A percentile compares a stretch with the other conserved stretches of the same genome.
Evolutionary conservation across 164 flowering plant genomes (phyloP).

Genomic region (Vitis cinerea): DNA sequence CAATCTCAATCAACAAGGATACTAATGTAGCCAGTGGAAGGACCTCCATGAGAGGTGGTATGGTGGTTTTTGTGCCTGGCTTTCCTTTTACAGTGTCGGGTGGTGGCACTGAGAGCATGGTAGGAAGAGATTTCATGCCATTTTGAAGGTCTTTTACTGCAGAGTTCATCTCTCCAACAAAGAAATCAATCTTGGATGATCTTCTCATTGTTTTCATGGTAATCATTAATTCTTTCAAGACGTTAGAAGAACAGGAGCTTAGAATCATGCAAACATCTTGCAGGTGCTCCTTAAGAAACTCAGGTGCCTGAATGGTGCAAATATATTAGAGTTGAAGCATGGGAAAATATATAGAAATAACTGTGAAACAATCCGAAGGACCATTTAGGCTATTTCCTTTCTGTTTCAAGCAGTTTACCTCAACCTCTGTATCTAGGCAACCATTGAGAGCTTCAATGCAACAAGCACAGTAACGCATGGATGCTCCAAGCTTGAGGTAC

Average conservation of each 20-base stretch:
- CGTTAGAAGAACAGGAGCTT: conserved; percentile 29
- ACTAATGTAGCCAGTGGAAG: conserved; percentile 58
- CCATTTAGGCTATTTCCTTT: too few relatives aligned
- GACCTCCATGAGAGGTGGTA: conserved; percentile 40
- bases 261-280: conserved; percentile 13
- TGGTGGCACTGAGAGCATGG: neutral
- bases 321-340: neutral
- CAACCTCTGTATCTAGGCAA: conserved; percentile 45
- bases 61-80: neutral
- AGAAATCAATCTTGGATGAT: conserved; percentile 43
- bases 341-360: neutral
- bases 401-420: conserved; percentile 31
- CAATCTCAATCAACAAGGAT: conserved; percentile 55
- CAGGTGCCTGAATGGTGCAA: conserved; percentile 18
- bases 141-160: conserved; percentile 50
- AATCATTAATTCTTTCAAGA: conserved; percentile 49
- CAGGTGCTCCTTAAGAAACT: conserved; percentile 22
- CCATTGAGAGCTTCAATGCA: conserved; percentile 63
- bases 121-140: conserved; percentile 38
- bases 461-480: conserved; percentile 59
- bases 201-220: conserved; percentile 46
- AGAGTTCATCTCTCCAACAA: conserved; percentile 48
- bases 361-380: neutral
- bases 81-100: conserved; percentile 12
- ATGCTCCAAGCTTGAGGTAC: conserved; percentile 63